These are phyloP conservation scores for Heliosperma pusillum DNA, from an alignment of 148 eudicot genomes.

Conservation along the genomic window DNA sequence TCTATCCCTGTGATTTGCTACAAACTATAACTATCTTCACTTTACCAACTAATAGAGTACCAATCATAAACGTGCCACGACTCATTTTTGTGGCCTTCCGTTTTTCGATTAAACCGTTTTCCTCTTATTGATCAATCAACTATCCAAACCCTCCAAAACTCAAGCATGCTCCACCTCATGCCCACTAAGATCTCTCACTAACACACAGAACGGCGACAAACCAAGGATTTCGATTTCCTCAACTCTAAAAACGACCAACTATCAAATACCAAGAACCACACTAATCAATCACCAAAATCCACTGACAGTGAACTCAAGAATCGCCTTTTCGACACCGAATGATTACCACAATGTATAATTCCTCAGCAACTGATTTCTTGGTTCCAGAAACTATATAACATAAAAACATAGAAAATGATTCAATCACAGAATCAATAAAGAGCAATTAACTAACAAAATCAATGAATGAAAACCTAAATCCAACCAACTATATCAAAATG, in stretches of 20 bases:
- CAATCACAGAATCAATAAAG: not conserved
- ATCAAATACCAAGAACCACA: slow-evolving; percentile 4
- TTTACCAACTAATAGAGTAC: slow-evolving; percentile 29
- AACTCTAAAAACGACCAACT: not conserved
- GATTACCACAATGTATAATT: not conserved
- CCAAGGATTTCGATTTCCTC: not conserved
- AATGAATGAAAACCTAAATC: slow-evolving; percentile 22
- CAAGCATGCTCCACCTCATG: slow-evolving; percentile 8
- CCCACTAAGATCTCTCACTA: not conserved
- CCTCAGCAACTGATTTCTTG: slow-evolving; percentile 11
- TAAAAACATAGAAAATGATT: not conserved
- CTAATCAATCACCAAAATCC: slow-evolving; percentile 4
- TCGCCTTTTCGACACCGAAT: slow-evolving; percentile 6
- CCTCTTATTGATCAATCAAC: slow-evolving; percentile 12
- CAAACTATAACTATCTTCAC: slow-evolving; percentile 29
- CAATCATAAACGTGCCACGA: slow-evolving; percentile 36
- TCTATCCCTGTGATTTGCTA: slow-evolving; percentile 34
- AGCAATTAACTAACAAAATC: slow-evolving; percentile 14
- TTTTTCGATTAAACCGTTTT: slow-evolving; percentile 28
- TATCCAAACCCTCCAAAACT: not conserved
- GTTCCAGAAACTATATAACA: slow-evolving; percentile 16
- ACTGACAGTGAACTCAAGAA: slow-evolving; percentile 13
- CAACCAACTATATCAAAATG: not conserved
- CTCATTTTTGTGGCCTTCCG: slow-evolving; percentile 18
- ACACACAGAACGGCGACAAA: not conserved